A percentile compares a stretch with the other conserved stretches of the same genome.
Evolutionary conservation across 768 basidiomycete species (phyloP).

Genomic region (Tephrocybe sp.): DNA sequence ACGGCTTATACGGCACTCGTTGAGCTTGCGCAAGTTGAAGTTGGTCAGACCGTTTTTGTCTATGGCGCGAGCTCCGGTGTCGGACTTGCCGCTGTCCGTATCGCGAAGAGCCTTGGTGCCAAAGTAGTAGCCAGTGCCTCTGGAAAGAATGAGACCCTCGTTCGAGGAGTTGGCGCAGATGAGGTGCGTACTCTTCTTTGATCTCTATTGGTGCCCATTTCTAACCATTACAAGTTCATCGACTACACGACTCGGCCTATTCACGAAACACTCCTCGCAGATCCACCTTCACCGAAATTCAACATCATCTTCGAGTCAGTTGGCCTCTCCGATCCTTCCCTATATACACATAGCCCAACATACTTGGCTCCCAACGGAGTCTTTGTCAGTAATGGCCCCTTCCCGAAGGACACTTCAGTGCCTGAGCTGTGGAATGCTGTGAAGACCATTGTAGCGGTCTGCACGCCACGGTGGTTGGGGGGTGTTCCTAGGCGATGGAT

Average conservation of each 20-base stretch:
- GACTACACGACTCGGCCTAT: constrained; percentile 49
- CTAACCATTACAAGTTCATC: constrained; percentile 30
- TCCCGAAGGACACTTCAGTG: constrained; percentile 23
- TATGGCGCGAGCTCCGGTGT: constrained; percentile 59
- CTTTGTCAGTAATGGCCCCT: constrained; percentile 45
- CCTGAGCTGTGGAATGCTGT: constrained; percentile 20
- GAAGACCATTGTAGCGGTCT: constrained; percentile 19
- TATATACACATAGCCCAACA: constrained; percentile 39
- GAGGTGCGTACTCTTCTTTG: constrained; percentile 30
- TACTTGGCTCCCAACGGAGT: constrained; percentile 43
- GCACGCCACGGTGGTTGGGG: constrained; percentile 42
- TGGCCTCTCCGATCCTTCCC: constrained; percentile 33
- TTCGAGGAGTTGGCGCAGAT: constrained; percentile 52
- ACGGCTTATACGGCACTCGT: constrained; percentile 49
- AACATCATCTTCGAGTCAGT: constrained; percentile 49
- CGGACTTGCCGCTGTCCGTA: constrained; percentile 54
- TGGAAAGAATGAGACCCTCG: constrained; percentile 45
- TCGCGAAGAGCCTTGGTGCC: constrained; percentile 54
- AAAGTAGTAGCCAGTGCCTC: constrained; percentile 52
- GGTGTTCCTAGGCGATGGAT: constrained; percentile 37
- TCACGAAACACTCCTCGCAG: constrained; percentile 31
- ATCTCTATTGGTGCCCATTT: background rate
- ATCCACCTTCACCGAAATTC: constrained; percentile 40
- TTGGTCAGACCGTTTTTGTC: constrained; percentile 50
- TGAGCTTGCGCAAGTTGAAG: constrained; percentile 35